Evolutionary conservation across 2,329 filamentous ascomycete species (phyloP).

Genomic region (Mycogone perniciosa): DNA sequence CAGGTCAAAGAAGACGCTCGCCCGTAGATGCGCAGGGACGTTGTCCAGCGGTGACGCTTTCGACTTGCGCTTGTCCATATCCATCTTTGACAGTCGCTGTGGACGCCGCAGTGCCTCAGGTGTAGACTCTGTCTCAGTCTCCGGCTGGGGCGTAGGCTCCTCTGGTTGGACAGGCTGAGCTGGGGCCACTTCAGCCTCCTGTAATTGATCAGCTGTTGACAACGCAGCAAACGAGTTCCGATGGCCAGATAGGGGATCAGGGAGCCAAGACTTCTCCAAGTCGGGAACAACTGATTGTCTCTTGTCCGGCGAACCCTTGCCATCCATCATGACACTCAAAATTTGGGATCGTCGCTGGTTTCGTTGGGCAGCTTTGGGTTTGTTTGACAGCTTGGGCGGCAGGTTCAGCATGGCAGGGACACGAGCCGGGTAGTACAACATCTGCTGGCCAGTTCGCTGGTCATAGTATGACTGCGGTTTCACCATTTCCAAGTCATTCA

Average conservation of each 20-base stretch:
- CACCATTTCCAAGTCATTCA: slow-evolving; percentile 14
- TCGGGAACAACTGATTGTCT: slow-evolving; percentile 16
- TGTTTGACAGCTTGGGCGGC: slow-evolving; percentile 77
- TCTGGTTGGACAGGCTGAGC: slow-evolving; percentile 1
- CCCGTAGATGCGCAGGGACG: slow-evolving; percentile 77
- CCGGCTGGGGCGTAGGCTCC: slow-evolving; percentile 12
- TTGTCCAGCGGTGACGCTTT: slow-evolving; percentile 24
- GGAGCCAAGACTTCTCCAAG: slow-evolving; percentile 35
- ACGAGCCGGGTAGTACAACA: slow-evolving; percentile 93
- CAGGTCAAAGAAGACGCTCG: slow-evolving; percentile 84
- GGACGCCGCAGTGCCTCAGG: slow-evolving; percentile 26
- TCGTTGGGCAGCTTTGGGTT: slow-evolving; percentile 55
- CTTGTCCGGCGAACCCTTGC: slow-evolving; percentile 14
- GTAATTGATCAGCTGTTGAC: slow-evolving; percentile 21
- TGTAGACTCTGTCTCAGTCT: slow-evolving; percentile 13
- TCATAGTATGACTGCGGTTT: slow-evolving; percentile 55
- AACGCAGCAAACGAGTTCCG: slow-evolving; percentile 29
- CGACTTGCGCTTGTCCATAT: slow-evolving; percentile 29
- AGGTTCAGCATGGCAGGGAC: slow-evolving; percentile 92
- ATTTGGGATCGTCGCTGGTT: slow-evolving; percentile 70
- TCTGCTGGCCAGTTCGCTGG: slow-evolving; percentile 63
- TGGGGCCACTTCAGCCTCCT: slow-evolving; percentile 10
- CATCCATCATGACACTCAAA: slow-evolving; percentile 51
- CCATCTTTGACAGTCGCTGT: slow-evolving; percentile 27
- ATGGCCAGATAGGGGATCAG: slow-evolving; percentile 38